phyloP scores from a whole-genome alignment of 164 flowering plant species.

The Annona squamosa region DNA sequence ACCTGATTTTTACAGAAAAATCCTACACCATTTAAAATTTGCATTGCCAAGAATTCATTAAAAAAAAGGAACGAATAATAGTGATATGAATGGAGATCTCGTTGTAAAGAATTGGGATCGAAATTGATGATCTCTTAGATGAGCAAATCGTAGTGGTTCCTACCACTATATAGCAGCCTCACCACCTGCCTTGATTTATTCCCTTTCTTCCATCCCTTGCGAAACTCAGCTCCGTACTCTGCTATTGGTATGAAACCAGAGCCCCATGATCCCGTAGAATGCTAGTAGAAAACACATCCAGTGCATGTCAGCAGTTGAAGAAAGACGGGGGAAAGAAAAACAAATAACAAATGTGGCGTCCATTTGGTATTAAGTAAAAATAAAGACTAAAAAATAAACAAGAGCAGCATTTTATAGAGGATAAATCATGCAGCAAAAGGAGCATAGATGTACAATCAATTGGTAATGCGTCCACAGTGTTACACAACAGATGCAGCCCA shows the following conservation, averaged over 20 bases:
- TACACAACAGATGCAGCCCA: no score
- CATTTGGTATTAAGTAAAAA: no score
- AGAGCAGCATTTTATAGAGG: no score
- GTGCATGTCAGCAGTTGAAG: not conserved
- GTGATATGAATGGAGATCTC: no score
- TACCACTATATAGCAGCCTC: slow-evolving; percentile 84
- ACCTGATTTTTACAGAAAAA: no score
- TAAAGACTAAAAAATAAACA: no score
- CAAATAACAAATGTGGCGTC: not conserved
- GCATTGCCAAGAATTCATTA: no score
- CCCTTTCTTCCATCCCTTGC: slow-evolving; percentile 35
- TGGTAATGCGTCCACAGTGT: no score
- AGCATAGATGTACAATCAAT: no score
- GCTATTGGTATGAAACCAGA: slow-evolving; percentile 83
- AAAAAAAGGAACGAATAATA: no score
- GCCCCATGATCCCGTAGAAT: slow-evolving; percentile 45
- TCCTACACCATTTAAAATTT: no score
- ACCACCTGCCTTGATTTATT: slow-evolving; percentile 58
- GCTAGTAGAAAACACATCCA: slow-evolving; percentile 33
- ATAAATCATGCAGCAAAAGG: no score
- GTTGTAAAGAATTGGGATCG: not conserved
- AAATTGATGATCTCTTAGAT: slow-evolving; percentile 20
- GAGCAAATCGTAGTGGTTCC: slow-evolving; percentile 81
- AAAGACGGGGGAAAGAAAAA: not conserved
- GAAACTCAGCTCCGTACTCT: slow-evolving; percentile 75